Evolutionary conservation across 2,329 filamentous ascomycete species (phyloP).

Genomic region (Whalleya microplaca): DNA sequence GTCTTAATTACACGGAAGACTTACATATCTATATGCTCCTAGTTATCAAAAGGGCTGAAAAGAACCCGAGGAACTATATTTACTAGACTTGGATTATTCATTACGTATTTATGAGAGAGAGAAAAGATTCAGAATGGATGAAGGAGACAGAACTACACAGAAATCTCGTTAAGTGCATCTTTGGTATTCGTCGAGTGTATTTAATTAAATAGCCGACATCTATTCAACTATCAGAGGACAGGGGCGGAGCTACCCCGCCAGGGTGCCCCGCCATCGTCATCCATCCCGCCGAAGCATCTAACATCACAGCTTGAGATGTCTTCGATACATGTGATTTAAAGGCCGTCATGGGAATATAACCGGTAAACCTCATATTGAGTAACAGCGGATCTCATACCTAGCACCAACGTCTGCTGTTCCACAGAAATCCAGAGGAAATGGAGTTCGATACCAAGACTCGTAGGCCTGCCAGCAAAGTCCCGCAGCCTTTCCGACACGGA

Average conservation of each 20-base stretch:
- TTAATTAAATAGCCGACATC: neutral
- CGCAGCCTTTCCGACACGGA: neutral
- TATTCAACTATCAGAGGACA: neutral
- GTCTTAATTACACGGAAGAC: too few species aligned
- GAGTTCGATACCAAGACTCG: conserved; percentile 75
- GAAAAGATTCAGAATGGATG: too few species aligned
- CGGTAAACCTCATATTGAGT: neutral
- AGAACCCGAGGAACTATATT: too few species aligned
- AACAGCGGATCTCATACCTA: neutral
- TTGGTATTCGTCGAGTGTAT: neutral
- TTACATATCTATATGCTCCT: too few species aligned
- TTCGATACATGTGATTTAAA: too few species aligned
- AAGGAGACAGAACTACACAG: neutral
- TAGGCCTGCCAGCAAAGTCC: conserved; percentile 46
- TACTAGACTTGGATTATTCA: too few species aligned
- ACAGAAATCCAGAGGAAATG: conserved; percentile 49
- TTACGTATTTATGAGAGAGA: too few species aligned
- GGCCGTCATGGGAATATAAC: neutral
- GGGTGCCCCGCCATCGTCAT: conserved; percentile 11
- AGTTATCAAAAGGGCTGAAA: too few species aligned
- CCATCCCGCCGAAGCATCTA: neutral
- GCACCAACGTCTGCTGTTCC: neutral
- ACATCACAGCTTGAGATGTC: too few species aligned
- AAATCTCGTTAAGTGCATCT: neutral
- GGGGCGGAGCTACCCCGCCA: conserved; percentile 23